These are phyloP conservation scores for Penicillium bialowiezense DNA, from an alignment of 495 filamentous ascomycete genomes.

Conservation along the genomic window DNA sequence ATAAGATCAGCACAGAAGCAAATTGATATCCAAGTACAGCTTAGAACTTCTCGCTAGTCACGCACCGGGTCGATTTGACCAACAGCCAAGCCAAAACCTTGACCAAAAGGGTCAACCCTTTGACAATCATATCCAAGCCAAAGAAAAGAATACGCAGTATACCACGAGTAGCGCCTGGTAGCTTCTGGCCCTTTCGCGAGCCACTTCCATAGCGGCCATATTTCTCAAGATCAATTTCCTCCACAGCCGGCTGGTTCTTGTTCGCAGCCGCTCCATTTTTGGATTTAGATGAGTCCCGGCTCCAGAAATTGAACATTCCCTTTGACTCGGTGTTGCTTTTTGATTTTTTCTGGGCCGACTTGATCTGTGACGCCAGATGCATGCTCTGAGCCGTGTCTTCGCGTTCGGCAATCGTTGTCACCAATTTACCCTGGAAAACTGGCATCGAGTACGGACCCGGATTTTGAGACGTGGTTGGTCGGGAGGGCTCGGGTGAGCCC, in stretches of 20 bases:
- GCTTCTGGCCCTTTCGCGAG: conserved; percentile 35
- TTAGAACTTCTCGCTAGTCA: conserved; percentile 43
- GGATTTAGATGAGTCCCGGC: background rate
- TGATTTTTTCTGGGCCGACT: conserved; percentile 14
- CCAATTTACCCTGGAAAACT: conserved; percentile 29
- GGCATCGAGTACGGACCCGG: conserved; percentile 2
- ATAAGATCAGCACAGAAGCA: background rate
- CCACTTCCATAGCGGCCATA: conserved; percentile 37
- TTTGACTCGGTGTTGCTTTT: conserved; percentile 8
- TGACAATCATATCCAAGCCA: conserved; percentile 37
- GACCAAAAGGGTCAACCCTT: conserved; percentile 31
- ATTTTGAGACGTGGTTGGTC: conserved; percentile 5
- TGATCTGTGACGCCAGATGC: conserved; percentile 32
- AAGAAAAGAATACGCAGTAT: conserved; percentile 38
- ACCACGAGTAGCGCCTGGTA: conserved; percentile 35
- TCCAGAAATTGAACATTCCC: conserved; percentile 25
- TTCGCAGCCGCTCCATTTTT: conserved; percentile 13
- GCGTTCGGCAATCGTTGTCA: conserved; percentile 42
- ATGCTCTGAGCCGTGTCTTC: conserved; percentile 37
- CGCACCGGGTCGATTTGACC: conserved; percentile 34
- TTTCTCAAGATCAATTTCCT: conserved; percentile 47
- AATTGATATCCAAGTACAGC: conserved; percentile 5
- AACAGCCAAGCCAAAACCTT: conserved; percentile 42
- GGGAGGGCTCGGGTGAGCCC: conserved; percentile 14
- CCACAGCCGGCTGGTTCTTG: conserved; percentile 30